Percentiles rank a stretch among this genome's conserved stretches.
phyloP scores from a whole-genome alignment of 139 green algal species.

The Medakamo hakoo region DNA sequence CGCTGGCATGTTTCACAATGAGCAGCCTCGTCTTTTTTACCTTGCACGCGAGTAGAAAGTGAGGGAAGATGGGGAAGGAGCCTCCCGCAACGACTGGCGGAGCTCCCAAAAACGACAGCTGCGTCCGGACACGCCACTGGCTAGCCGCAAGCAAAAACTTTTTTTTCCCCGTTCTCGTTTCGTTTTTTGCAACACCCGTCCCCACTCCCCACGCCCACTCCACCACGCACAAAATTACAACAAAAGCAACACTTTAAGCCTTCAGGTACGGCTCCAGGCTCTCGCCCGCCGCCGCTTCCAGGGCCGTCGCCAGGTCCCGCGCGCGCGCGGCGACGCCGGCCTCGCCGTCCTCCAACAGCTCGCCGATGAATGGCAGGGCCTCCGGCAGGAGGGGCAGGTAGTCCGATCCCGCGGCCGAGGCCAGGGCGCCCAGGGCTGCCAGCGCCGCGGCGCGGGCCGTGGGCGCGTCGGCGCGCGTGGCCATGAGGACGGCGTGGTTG shows the following conservation, averaged over 20 bases:
- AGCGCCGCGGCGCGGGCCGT: conserved; percentile 16
- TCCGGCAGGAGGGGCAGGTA: conserved; percentile 60
- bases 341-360: conserved; percentile 81
- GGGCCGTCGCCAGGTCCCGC: conserved; percentile 34
- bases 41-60: too few relatives aligned
- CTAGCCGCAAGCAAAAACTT: too few relatives aligned
- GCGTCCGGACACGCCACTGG: too few relatives aligned
- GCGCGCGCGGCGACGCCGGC: conserved; percentile 32
- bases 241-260: conserved; percentile 6
- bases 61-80: too few relatives aligned
- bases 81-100: too few relatives aligned
- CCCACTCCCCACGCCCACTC: too few relatives aligned
- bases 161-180: too few relatives aligned
- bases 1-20: too few relatives aligned
- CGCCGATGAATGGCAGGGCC: conserved; percentile 71
- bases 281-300: conserved; percentile 74
- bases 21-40: too few relatives aligned
- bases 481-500: conserved; percentile 45
- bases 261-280: conserved; percentile 68
- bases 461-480: conserved; percentile 13
- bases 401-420: conserved; percentile 61
- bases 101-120: too few relatives aligned
- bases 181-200: too few relatives aligned
- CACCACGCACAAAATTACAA: neutral
- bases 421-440: conserved; percentile 16